Base-by-base conservation (phyloP, 495 filamentous ascomycete species). In the Hyaloscypha bicolor region DNA sequence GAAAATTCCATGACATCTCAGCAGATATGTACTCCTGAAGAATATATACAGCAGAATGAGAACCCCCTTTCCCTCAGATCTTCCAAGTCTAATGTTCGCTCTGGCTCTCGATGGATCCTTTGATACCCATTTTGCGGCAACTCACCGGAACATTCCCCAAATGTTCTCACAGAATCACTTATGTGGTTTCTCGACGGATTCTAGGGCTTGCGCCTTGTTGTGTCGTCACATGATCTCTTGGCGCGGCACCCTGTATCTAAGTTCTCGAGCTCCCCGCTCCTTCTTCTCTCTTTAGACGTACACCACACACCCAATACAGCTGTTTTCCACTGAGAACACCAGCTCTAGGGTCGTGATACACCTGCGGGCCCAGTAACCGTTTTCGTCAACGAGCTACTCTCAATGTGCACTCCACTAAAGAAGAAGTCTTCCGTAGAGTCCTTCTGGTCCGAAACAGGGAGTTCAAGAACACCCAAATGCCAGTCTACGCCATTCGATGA, bases 361-460 rank as follows among this genome's bases (percentile, higher is more conserved):
- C 11, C 16, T 19, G 68, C 73, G 48, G 85, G 82, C 1, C 85
- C 83, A 35, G 79, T 79, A 70, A 91, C 80, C 6, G 78, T 65
- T 9, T 86, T 88, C 1, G 86, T 92, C 60, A 92, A 78, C 0
- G 79, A 69, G 2, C 84, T 88, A 48, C 78, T 82, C 81, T 93
- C 90, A 64, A 92, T 81, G 65, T 88, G 92, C 22, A 91, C 85
- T 25, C 90, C 90, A 25, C 85, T 88, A 77, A 89, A 92, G 73
- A 85, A 91, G 82, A 86, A 91, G 73, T 92, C 89, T 81, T 92
- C 81, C 37, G 71, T 78, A 8, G 76, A 75, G 62, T 86, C 83
- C 29, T 80, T 72, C 55, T 80, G 80, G 19, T 84, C 84, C 14
- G 79, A 80, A 64, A 86, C 81, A 21, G 88, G 86, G 55, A 92